Evolutionary conservation across 2,329 filamentous ascomycete genomes (phyloP).

Genomic region (Gremmenia infestans): DNA sequence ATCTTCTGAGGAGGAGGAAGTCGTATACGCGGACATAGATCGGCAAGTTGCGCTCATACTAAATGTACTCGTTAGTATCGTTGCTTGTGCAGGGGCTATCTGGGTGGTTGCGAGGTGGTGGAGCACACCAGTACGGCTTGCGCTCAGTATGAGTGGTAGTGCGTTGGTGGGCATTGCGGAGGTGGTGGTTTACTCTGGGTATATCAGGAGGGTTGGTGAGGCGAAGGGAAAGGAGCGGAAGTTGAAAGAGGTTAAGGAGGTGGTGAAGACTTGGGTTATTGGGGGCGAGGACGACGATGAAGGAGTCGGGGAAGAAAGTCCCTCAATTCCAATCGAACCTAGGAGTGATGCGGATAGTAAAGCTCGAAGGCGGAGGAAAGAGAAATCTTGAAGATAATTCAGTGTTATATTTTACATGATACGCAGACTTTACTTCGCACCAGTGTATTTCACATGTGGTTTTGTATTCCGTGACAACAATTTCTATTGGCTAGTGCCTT

Average conservation of each 20-base stretch:
- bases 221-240: constrained; percentile 59
- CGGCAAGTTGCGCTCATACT: constrained; percentile 80
- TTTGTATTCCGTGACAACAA: no score
- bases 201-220: constrained; percentile 65
- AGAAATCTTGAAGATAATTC: not conserved
- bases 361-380: constrained; percentile 5
- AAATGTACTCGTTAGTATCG: constrained; percentile 83
- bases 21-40: constrained; percentile 68
- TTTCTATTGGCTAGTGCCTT: no score
- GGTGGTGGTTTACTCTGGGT: constrained; percentile 71
- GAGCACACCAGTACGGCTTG: constrained; percentile 64
- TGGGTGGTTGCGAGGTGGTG: constrained; percentile 77
- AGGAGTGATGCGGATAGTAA: not conserved
- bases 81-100: constrained; percentile 70
- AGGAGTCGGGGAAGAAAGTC: not conserved
- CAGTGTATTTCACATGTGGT: no score
- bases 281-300: constrained; percentile 33
- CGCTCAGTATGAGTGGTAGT: constrained; percentile 66
- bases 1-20: constrained; percentile 51
- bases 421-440: no score
- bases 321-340: not conserved
- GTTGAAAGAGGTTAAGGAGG: constrained; percentile 60
- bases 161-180: constrained; percentile 69
- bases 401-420: no score
- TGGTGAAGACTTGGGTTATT: constrained; percentile 68